Percentiles rank a stretch among this genome's conserved stretches.
phyloP scores from a whole-genome alignment of 1,284 basidiomycete genomes.

The Ceratobasidium sp. region DNA sequence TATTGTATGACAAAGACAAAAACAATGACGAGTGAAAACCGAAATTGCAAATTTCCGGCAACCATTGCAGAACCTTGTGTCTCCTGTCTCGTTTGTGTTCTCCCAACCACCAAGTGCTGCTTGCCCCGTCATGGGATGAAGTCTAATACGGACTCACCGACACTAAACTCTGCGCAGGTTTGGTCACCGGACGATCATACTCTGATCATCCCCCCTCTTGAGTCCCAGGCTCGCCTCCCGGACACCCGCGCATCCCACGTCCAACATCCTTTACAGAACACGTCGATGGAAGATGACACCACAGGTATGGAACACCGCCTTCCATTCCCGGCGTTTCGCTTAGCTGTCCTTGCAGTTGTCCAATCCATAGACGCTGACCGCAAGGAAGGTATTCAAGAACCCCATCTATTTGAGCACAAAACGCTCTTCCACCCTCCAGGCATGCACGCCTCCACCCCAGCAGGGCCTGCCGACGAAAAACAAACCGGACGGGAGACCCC shows the following conservation, averaged over 20 bases:
- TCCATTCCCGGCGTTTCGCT: no score
- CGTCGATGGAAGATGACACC: slow-evolving; percentile 15
- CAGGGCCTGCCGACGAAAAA: background rate
- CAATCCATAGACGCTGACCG: no score
- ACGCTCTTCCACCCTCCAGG: background rate
- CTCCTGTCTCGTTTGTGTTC: no score
- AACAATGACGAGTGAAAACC: no score
- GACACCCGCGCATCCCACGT: background rate
- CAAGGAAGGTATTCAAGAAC: no score
- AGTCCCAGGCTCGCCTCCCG: slow-evolving; percentile 15
- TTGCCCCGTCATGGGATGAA: slow-evolving; percentile 30
- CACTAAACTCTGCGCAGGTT: slow-evolving; percentile 9
- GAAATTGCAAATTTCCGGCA: slow-evolving; percentile 24
- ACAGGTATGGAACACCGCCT: background rate
- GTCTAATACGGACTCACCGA: slow-evolving; percentile 17
- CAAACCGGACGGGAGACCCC: background rate
- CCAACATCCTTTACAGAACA: slow-evolving; percentile 1
- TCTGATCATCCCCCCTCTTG: background rate
- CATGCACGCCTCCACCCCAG: background rate
- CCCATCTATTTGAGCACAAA: background rate
- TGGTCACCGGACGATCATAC: slow-evolving; percentile 30
- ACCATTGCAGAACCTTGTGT: slow-evolving; percentile 1
- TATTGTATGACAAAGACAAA: no score
- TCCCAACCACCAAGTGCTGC: no score
- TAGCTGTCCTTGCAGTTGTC: no score